Percentiles rank a stretch among this genome's conserved stretches.
Conservation (phyloP, 495 filamentous ascomycete species). For the Aspergillus haitiensis region DNA sequence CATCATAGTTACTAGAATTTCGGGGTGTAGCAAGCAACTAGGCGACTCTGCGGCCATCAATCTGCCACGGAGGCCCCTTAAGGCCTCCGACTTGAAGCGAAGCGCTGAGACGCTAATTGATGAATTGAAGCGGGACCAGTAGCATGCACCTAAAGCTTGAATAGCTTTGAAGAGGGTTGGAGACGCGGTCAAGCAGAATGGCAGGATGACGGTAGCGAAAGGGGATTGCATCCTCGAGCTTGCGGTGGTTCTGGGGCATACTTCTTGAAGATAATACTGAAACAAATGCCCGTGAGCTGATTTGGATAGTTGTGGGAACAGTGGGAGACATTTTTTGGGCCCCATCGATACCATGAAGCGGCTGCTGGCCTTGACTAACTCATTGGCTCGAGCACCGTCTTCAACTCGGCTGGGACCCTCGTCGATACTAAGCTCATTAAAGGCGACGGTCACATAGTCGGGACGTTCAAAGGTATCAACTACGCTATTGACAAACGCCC, state of each 20-base stretch:
- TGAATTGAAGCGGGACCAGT: slow-evolving; percentile 35
- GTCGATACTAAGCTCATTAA: slow-evolving; percentile 32
- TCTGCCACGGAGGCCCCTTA: slow-evolving; percentile 40
- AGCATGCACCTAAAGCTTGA: slow-evolving; percentile 43
- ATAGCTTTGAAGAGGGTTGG: slow-evolving; percentile 41
- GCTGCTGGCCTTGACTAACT: background rate
- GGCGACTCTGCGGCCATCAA: slow-evolving; percentile 30
- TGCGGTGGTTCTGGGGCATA: slow-evolving; percentile 45
- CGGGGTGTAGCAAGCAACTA: slow-evolving; percentile 34
- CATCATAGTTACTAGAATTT: slow-evolving; percentile 47
- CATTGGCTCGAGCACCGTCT: background rate
- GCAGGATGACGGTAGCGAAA: slow-evolving; percentile 44
- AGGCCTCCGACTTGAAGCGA: slow-evolving; percentile 38
- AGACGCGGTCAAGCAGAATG: slow-evolving; percentile 41
- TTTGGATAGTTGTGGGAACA: slow-evolving; percentile 35
- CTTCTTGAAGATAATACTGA: slow-evolving; percentile 46
- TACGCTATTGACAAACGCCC: slow-evolving; percentile 45
- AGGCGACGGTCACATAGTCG: slow-evolving; percentile 30
- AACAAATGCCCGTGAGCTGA: slow-evolving; percentile 36
- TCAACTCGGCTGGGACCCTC: slow-evolving; percentile 4
- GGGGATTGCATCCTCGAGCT: slow-evolving; percentile 40
- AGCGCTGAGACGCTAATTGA: slow-evolving; percentile 35
- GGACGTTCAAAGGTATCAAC: slow-evolving; percentile 35
- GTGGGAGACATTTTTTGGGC: slow-evolving; percentile 23
- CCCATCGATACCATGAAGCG: slow-evolving; percentile 6